Conservation (phyloP, 805 yeast genomes). For the Metschnikowia henanensis region DNA sequence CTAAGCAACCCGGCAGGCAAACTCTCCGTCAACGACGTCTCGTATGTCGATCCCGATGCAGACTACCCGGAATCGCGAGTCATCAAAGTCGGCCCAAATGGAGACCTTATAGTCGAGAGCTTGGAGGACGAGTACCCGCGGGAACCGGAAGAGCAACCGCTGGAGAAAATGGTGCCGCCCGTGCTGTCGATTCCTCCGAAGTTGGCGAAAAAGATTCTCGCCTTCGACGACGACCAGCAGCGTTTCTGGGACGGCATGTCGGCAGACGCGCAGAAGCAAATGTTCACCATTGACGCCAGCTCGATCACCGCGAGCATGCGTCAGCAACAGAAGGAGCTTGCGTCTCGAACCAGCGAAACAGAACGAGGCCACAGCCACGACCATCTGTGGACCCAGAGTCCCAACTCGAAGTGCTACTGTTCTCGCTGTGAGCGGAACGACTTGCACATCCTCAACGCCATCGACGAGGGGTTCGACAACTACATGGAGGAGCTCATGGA, state of each 20-base stretch:
- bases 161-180: conserved; percentile 6
- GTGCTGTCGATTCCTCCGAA: conserved; percentile 1
- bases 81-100: conserved; percentile 68
- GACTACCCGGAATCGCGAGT: conserved; percentile 75
- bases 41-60: conserved; percentile 52
- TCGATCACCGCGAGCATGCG: conserved; percentile 61
- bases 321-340: conserved; percentile 25
- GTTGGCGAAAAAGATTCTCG: conserved; percentile 11
- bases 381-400: conserved; percentile 5
- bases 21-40: conserved; percentile 33
- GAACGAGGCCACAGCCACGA: conserved; percentile 10
- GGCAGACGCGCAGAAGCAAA: conserved; percentile 11
- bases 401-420: conserved; percentile 55
- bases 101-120: conserved; percentile 73
- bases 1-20: neutral
- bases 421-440: conserved; percentile 76
- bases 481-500: conserved; percentile 9
- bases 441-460: conserved; percentile 42
- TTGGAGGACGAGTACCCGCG: conserved; percentile 33
- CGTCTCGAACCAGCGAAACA: conserved; percentile 2
- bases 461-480: conserved; percentile 35
- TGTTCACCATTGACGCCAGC: conserved; percentile 60
- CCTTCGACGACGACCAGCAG: conserved; percentile 14
- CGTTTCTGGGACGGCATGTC: conserved; percentile 17
- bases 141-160: neutral